These are phyloP conservation scores for Scedosporium aurantiacum DNA, from an alignment of 2,329 filamentous ascomycete species.

Conservation along the genomic window DNA sequence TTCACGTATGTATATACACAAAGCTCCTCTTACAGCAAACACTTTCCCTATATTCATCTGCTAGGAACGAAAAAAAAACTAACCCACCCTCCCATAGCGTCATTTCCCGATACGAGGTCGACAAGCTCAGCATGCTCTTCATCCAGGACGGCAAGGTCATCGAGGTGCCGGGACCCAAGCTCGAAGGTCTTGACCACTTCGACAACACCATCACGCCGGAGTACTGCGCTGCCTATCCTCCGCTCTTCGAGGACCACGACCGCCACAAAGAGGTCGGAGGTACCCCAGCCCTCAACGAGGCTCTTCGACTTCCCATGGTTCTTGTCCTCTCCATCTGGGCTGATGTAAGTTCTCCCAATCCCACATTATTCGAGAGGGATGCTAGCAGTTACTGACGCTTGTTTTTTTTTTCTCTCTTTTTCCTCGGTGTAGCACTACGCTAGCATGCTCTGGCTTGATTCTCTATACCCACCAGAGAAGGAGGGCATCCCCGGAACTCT, in stretches of 20 bases:
- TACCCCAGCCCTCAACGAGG: constrained; percentile 40
- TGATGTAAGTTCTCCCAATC: constrained; percentile 18
- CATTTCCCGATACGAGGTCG: constrained; percentile 6
- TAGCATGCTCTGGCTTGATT: constrained; percentile 68
- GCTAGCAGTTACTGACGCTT: no score
- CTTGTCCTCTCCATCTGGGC: constrained; percentile 50
- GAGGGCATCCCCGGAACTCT: constrained; percentile 14
- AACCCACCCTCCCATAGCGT: background rate
- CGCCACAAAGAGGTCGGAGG: constrained; percentile 45
- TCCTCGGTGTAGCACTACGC: constrained; percentile 31
- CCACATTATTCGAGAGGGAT: background rate
- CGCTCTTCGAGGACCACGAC: constrained; percentile 38
- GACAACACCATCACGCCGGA: constrained; percentile 44
- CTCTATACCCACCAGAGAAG: constrained; percentile 40
- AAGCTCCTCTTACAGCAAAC: background rate
- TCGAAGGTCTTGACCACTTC: constrained; percentile 39
- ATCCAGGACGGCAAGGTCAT: constrained; percentile 47
- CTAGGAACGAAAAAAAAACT: background rate
- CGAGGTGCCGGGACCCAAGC: constrained; percentile 25
- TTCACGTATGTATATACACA: constrained; percentile 27
- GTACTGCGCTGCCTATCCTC: constrained; percentile 47
- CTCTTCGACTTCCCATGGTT: constrained; percentile 48
- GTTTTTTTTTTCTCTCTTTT: background rate
- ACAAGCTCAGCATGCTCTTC: constrained; percentile 29
- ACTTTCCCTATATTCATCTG: background rate